Evolutionary conservation across 2,329 filamentous ascomycete genomes (phyloP).

Genomic region (Boeremia exigua): DNA sequence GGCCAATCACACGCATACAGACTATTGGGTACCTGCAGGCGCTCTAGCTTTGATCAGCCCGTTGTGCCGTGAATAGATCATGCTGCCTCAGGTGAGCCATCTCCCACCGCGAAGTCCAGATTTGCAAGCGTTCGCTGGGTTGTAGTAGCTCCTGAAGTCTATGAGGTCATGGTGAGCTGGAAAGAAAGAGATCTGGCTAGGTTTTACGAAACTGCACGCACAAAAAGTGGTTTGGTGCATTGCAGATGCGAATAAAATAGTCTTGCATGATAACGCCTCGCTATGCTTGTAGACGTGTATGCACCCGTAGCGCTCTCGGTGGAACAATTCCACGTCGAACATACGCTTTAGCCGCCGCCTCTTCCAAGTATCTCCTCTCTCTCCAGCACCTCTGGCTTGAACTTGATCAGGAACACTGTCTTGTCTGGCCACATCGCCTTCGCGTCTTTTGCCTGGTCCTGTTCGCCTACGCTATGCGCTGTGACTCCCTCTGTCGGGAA

Average conservation of each 20-base stretch:
- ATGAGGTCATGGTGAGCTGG: background rate
- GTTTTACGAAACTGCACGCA: background rate
- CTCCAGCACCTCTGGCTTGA: constrained; percentile 88
- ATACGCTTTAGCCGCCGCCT: constrained; percentile 47
- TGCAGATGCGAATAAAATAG: background rate
- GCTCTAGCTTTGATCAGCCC: background rate
- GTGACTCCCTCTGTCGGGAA: constrained; percentile 84
- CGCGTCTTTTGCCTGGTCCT: constrained; percentile 58
- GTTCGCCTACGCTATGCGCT: constrained; percentile 72
- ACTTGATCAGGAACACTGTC: constrained; percentile 95
- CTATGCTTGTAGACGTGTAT: background rate
- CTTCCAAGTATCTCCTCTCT: constrained; percentile 82
- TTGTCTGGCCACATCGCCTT: constrained; percentile 84
- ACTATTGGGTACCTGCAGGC: constrained; percentile 1
- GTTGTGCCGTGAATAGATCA: background rate
- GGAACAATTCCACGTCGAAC: no score
- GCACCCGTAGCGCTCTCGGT: background rate
- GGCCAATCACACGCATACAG: background rate
- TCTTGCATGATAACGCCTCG: constrained; percentile 5
- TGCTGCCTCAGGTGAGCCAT: background rate
- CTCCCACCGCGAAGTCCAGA: background rate
- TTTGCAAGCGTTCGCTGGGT: background rate
- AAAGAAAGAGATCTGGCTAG: background rate
- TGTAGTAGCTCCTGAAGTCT: background rate
- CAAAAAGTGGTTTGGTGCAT: background rate